Evolutionary conservation across 1,284 basidiomycete species (phyloP).

Genomic region (Papiliotrema terrestris): DNA sequence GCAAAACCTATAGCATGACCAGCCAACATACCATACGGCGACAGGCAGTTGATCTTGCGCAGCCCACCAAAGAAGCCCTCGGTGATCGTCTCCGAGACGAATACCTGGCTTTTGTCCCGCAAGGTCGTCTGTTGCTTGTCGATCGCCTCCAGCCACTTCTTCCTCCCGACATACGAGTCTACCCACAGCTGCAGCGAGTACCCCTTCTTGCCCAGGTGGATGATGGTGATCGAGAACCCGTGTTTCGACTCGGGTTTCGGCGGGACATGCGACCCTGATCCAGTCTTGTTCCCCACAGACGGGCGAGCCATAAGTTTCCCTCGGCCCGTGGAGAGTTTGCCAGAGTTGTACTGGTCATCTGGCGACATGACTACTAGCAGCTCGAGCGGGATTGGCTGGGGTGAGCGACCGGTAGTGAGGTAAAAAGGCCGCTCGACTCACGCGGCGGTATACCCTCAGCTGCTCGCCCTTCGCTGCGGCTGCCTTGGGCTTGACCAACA

Average conservation of each 20-base stretch:
- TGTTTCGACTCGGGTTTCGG: slow-evolving; percentile 71
- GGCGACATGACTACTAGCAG: slow-evolving; percentile 79
- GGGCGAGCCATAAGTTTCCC: slow-evolving; percentile 53
- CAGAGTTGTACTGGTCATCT: slow-evolving; percentile 59
- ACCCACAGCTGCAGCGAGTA: slow-evolving; percentile 94
- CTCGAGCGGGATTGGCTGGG: slow-evolving; percentile 90
- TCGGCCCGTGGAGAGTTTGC: slow-evolving; percentile 44
- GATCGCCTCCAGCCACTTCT: slow-evolving; percentile 94
- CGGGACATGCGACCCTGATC: slow-evolving; percentile 30
- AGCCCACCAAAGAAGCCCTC: slow-evolving; percentile 81
- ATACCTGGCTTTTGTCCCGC: slow-evolving; percentile 78
- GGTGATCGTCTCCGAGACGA: slow-evolving; percentile 79
- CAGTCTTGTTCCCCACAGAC: slow-evolving; percentile 29
- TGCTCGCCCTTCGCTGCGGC: slow-evolving; percentile 79
- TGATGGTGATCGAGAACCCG: slow-evolving; percentile 88
- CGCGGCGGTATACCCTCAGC: slow-evolving; percentile 88
- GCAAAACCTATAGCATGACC: background rate
- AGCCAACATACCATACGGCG: slow-evolving; percentile 75
- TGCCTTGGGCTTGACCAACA: slow-evolving; percentile 89
- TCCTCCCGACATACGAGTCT: slow-evolving; percentile 74
- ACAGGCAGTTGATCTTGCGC: slow-evolving; percentile 89
- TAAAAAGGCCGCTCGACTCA: slow-evolving; percentile 50
- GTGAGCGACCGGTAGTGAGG: background rate
- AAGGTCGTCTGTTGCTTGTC: slow-evolving; percentile 82
- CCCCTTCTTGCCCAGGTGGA: slow-evolving; percentile 87